Conservation (phyloP, 108 stramenopile genomes). For the Cyclotella atomus region DNA sequence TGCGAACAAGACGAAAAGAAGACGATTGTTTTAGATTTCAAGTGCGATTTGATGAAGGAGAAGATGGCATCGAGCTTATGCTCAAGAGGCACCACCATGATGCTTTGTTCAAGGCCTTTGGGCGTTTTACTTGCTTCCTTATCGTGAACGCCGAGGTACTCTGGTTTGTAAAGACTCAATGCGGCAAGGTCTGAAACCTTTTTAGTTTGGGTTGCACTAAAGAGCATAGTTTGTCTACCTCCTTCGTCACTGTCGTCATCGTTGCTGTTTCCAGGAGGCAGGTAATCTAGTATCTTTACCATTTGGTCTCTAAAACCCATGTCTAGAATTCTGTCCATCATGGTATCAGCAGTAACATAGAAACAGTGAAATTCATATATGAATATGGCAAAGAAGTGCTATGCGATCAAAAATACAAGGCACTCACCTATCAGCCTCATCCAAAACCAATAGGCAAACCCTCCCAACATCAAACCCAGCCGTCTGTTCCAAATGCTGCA, state of each 20-base stretch:
- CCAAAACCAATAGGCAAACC: slow-evolving; percentile 94
- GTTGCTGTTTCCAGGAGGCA: slow-evolving; percentile 64
- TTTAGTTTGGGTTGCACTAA: slow-evolving; percentile 98
- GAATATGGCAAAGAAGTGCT: no score
- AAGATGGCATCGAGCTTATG: slow-evolving; percentile 96
- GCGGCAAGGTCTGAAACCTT: slow-evolving; percentile 97
- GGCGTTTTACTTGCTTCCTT: slow-evolving; percentile 87
- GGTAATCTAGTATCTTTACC: slow-evolving; percentile 89
- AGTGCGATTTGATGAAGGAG: slow-evolving; percentile 96
- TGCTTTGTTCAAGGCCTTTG: slow-evolving; percentile 83
- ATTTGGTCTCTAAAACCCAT: slow-evolving; percentile 98
- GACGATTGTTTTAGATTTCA: slow-evolving; percentile 94
- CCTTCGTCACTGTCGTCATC: slow-evolving; percentile 34
- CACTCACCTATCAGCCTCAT: slow-evolving; percentile 98
- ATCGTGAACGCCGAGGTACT: slow-evolving; percentile 97
- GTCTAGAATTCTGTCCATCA: no score
- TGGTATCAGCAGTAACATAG: no score
- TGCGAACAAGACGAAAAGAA: slow-evolving; percentile 97
- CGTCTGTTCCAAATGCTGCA: slow-evolving; percentile 99
- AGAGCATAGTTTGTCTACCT: slow-evolving; percentile 95
- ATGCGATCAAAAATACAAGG: no score
- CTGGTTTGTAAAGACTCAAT: slow-evolving; percentile 85
- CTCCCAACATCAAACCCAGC: slow-evolving; percentile 88
- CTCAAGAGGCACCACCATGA: slow-evolving; percentile 85
- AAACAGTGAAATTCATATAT: no score